These are phyloP conservation scores for Flaveria ramosissima DNA, from an alignment of 129 eudicot species.

Conservation along the genomic window DNA sequence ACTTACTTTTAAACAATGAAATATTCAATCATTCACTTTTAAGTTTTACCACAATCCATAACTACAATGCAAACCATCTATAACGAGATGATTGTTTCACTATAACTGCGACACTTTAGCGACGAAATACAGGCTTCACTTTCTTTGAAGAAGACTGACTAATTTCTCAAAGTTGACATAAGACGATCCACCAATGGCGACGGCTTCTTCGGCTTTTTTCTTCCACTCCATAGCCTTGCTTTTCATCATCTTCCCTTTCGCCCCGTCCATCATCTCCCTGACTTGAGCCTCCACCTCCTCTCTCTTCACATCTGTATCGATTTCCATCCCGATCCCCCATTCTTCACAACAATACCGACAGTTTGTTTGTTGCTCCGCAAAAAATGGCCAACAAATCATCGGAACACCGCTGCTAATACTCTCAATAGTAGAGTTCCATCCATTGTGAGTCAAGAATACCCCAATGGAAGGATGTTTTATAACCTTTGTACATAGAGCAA, in stretches of 20 bases:
- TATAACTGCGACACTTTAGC: not conserved
- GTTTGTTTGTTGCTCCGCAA: conserved; percentile 65
- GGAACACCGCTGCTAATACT: conserved; percentile 57
- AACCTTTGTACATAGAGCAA: conserved; percentile 9
- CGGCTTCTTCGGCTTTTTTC: conserved; percentile 50
- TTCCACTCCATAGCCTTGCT: conserved; percentile 54
- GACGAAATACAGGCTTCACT: not conserved
- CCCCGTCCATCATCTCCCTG: conserved; percentile 66
- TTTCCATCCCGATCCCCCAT: conserved; percentile 66
- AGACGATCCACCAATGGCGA: conserved; percentile 45
- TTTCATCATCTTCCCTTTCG: conserved; percentile 52
- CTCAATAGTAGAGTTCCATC: conserved; percentile 74
- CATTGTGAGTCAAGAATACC: conserved; percentile 61
- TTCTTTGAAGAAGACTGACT: conserved; percentile 25
- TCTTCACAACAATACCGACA: conserved; percentile 55
- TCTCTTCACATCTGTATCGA: conserved; percentile 57
- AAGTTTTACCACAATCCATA: too few species aligned
- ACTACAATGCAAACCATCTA: not conserved
- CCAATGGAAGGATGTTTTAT: conserved; percentile 52
- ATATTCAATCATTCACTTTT: too few species aligned
- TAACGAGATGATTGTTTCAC: not conserved
- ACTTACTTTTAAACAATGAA: too few species aligned
- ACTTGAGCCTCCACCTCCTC: conserved; percentile 54
- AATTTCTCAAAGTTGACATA: conserved; percentile 39
- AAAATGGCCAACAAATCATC: conserved; percentile 70